Conservation (phyloP, 148 eudicot species). For the Diospyros kaki region DNA sequence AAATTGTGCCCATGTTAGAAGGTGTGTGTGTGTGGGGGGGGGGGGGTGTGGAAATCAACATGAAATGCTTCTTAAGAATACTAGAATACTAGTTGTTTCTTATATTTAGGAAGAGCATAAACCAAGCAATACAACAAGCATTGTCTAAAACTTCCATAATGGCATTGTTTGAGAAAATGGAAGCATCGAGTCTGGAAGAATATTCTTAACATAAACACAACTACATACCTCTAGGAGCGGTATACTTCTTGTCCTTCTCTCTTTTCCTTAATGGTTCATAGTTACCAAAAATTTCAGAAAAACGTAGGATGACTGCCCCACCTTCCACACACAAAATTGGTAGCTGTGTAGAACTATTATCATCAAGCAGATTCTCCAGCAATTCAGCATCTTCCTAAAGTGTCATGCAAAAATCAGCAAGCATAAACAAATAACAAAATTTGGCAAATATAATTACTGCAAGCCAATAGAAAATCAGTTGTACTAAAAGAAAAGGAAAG, state of each 20-base stretch:
- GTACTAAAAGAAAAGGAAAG: neutral
- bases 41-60: too few relatives aligned
- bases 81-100: too few relatives aligned
- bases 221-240: constrained; percentile 58
- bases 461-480: neutral
- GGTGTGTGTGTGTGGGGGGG: too few relatives aligned
- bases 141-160: neutral
- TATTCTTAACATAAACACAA: neutral
- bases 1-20: constrained; percentile 1
- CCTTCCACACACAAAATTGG: constrained; percentile 79
- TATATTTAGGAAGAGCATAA: neutral
- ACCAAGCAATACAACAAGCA: neutral
- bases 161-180: neutral
- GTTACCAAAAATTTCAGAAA: constrained; percentile 95
- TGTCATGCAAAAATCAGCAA: neutral
- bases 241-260: constrained; percentile 52
- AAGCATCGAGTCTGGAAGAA: constrained; percentile 8
- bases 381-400: constrained; percentile 51
- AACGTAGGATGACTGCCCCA: constrained; percentile 70
- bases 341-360: constrained; percentile 37
- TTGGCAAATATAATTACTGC: neutral
- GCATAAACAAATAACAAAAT: constrained; percentile 7
- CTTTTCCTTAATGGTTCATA: constrained; percentile 55
- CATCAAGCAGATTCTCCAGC: constrained; percentile 32
- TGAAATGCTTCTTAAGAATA: too few relatives aligned